These are phyloP conservation scores for Bidens hawaiensis DNA, from an alignment of 140 eudicot genomes.

Conservation along the genomic window DNA sequence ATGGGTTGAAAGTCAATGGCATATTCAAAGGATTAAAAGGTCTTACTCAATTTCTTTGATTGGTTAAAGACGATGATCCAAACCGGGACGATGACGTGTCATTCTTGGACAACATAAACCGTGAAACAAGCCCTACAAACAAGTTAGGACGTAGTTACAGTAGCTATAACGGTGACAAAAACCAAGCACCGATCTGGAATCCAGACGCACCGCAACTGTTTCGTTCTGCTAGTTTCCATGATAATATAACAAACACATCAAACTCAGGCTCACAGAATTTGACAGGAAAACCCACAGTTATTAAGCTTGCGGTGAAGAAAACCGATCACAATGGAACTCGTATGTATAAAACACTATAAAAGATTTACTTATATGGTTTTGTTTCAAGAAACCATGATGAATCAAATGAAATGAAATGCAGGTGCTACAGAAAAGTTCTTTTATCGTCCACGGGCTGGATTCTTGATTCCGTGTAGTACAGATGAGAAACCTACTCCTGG, in stretches of 20 bases:
- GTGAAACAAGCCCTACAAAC: constrained; percentile 30
- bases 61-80: constrained; percentile 30
- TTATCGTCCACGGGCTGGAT: constrained; percentile 79
- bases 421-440: constrained; percentile 63
- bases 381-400: not conserved
- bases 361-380: constrained; percentile 1
- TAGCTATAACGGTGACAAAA: constrained; percentile 51
- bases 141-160: constrained; percentile 54
- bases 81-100: constrained; percentile 42
- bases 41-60: not conserved
- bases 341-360: constrained; percentile 31
- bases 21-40: too few relatives aligned
- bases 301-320: constrained; percentile 65
- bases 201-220: constrained; percentile 48
- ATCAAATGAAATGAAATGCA: constrained; percentile 28
- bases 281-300: constrained; percentile 52
- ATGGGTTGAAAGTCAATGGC: not conserved
- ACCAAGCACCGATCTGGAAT: constrained; percentile 39
- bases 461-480: constrained; percentile 58
- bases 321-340: constrained; percentile 44
- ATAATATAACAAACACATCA: constrained; percentile 42
- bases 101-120: constrained; percentile 27
- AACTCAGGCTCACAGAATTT: constrained; percentile 42
- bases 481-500: constrained; percentile 64
- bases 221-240: constrained; percentile 67